phyloP scores from a whole-genome alignment of 2,329 filamentous ascomycete genomes.

The Fusarium sp. region DNA sequence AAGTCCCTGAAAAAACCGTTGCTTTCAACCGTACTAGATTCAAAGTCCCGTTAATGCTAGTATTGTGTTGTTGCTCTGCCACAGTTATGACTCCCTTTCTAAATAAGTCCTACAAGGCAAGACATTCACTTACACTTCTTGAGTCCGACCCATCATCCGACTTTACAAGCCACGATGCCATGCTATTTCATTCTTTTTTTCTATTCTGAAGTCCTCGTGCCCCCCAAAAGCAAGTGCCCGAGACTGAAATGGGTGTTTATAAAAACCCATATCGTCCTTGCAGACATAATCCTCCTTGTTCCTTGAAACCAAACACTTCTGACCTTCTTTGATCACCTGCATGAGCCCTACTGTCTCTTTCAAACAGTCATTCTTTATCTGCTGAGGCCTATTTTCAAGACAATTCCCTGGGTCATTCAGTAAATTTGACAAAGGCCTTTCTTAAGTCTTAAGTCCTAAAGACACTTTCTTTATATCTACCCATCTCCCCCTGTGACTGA shows the following conservation, averaged over 20 bases:
- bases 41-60: constrained; percentile 10
- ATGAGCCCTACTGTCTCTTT: constrained; percentile 43
- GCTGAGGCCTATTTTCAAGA: constrained; percentile 37
- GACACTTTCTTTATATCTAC: constrained; percentile 29
- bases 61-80: constrained; percentile 21
- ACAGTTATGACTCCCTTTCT: constrained; percentile 8
- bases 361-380: constrained; percentile 43
- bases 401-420: constrained; percentile 44
- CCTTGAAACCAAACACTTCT: constrained; percentile 22
- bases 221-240: constrained; percentile 22
- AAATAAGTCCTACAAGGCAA: constrained; percentile 30
- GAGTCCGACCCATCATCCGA: constrained; percentile 30
- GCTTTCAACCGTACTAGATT: constrained; percentile 14
- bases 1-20: constrained; percentile 2
- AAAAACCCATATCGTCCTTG: constrained; percentile 10
- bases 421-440: constrained; percentile 14
- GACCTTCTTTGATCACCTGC: constrained; percentile 52
- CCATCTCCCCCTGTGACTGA: constrained; percentile 13
- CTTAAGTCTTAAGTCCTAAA: constrained; percentile 13
- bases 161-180: constrained; percentile 36
- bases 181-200: constrained; percentile 4
- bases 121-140: constrained; percentile 39
- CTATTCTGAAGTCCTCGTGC: constrained; percentile 26
- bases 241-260: constrained; percentile 19
- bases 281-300: constrained; percentile 24